A percentile compares a stretch with the other conserved stretches of the same genome.
phyloP scores from a whole-genome alignment of 106 monocot genomes.

The Vanilla planifolia region DNA sequence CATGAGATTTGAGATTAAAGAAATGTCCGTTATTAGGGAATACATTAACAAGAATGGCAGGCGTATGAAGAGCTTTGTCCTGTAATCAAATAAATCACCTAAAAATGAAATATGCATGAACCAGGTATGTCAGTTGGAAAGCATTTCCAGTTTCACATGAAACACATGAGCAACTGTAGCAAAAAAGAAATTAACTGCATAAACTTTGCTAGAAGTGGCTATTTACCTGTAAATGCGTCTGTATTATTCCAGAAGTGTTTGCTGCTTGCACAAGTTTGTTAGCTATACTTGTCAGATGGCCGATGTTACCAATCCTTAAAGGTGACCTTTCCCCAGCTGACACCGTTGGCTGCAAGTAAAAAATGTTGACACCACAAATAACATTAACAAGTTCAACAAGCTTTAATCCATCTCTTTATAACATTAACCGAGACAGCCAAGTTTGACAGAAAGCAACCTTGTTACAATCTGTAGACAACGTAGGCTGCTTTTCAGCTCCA shows the following conservation, averaged over 20 bases:
- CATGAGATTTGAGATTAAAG: too few species aligned
- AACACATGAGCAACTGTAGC: neutral
- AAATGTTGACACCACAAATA: neutral
- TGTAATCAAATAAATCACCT: neutral
- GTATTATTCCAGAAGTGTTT: conserved; percentile 43
- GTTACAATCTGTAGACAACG: conserved; percentile 29
- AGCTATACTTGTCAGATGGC: conserved; percentile 77
- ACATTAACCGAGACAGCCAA: neutral
- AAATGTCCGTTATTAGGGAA: too few species aligned
- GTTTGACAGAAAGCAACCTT: conserved; percentile 30
- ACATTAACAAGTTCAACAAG: neutral
- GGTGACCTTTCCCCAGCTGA: conserved; percentile 46
- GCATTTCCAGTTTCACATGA: neutral
- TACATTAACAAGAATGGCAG: neutral
- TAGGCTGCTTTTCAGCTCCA: conserved; percentile 59
- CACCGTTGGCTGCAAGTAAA: conserved; percentile 58
- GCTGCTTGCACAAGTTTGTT: conserved; percentile 79
- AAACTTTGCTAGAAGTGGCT: neutral
- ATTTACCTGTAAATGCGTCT: conserved; percentile 74
- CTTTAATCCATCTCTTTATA: neutral
- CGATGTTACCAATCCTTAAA: conserved; percentile 75
- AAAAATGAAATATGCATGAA: neutral
- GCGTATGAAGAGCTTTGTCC: neutral
- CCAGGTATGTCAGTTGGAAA: neutral
- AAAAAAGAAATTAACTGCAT: neutral